These are phyloP conservation scores for Pestalotiopsis sp. DNA, from an alignment of 2,329 filamentous ascomycete species.

Conservation along the genomic window DNA sequence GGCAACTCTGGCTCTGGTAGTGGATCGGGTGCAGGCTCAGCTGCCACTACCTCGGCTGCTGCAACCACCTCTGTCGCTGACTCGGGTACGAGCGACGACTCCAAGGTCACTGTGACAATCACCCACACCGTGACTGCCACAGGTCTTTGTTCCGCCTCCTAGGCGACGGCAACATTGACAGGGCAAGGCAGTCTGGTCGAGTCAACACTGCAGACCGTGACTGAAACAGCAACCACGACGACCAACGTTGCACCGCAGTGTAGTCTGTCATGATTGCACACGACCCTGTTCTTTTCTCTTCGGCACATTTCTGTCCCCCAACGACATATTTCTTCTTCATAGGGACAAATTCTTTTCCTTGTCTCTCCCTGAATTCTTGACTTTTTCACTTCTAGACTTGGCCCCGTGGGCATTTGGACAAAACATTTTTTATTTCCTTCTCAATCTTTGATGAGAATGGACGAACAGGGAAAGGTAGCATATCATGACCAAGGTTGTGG, in stretches of 20 bases:
- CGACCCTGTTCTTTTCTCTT: conserved; percentile 19
- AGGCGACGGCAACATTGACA: conserved; percentile 15
- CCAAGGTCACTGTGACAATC: conserved; percentile 27
- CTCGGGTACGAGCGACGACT: conserved; percentile 10
- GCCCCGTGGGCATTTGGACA: conserved; percentile 31
- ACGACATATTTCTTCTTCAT: conserved; percentile 15
- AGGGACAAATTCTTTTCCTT: conserved; percentile 17
- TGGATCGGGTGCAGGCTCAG: background rate
- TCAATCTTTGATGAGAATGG: conserved; percentile 18
- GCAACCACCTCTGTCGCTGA: background rate
- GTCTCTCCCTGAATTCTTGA: conserved; percentile 26
- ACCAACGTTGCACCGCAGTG: conserved; percentile 17
- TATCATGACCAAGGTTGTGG: conserved; percentile 15
- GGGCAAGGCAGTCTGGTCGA: conserved; percentile 9
- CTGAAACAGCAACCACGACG: conserved; percentile 19
- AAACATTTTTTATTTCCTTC: conserved; percentile 18
- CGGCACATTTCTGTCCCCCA: conserved; percentile 15
- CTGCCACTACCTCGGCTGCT: background rate
- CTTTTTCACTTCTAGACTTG: conserved; percentile 20
- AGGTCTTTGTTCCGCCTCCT: conserved; percentile 24
- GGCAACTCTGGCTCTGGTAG: background rate
- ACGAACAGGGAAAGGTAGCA: conserved; percentile 18
- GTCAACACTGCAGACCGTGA: conserved; percentile 10
- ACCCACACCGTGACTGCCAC: conserved; percentile 31
- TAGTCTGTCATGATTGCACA: conserved; percentile 15